Percentiles rank a stretch among this genome's conserved stretches.
phyloP scores from a whole-genome alignment of 805 yeast genomes.

The Saccharomycopsis synnaedendra region DNA sequence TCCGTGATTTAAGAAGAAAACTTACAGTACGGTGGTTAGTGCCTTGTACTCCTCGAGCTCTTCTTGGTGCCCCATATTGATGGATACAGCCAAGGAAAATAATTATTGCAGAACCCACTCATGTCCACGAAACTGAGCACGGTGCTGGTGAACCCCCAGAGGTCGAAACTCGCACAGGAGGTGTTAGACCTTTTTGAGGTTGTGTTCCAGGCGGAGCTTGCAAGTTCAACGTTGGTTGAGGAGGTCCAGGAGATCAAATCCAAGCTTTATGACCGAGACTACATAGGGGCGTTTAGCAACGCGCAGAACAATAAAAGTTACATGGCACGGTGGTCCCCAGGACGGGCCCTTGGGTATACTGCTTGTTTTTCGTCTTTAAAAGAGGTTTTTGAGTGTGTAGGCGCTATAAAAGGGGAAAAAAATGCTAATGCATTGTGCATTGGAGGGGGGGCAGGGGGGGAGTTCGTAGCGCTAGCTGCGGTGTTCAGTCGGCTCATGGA shows the following conservation, averaged over 20 bases:
- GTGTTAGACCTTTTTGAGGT: constrained; percentile 12
- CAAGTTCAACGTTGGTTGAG: constrained; percentile 19
- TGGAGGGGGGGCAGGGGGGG: constrained; percentile 92
- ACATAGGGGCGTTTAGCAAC: constrained; percentile 53
- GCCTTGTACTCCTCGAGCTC: constrained; percentile 20
- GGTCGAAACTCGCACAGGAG: constrained; percentile 11
- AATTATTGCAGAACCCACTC: background rate
- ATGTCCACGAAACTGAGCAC: background rate
- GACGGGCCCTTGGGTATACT: constrained; percentile 65
- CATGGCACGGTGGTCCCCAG: constrained; percentile 78
- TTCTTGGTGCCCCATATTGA: background rate
- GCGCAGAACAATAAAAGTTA: constrained; percentile 63
- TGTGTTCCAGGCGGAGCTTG: constrained; percentile 4
- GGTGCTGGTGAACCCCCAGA: constrained; percentile 1
- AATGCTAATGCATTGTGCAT: constrained; percentile 40
- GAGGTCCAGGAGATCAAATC: constrained; percentile 62
- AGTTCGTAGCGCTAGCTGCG: constrained; percentile 51
- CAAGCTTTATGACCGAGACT: constrained; percentile 59
- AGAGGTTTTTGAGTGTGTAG: constrained; percentile 24
- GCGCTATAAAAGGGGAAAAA: background rate
- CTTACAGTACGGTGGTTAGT: constrained; percentile 26
- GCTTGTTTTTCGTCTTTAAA: constrained; percentile 47
- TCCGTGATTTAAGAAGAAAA: background rate
- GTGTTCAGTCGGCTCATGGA: constrained; percentile 32
- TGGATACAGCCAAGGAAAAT: no score